Evolutionary conservation across 2,329 filamentous ascomycete genomes (phyloP), one percentile per base, ranked within the genome.

Genomic region (Talaromyces marneffei): DNA sequence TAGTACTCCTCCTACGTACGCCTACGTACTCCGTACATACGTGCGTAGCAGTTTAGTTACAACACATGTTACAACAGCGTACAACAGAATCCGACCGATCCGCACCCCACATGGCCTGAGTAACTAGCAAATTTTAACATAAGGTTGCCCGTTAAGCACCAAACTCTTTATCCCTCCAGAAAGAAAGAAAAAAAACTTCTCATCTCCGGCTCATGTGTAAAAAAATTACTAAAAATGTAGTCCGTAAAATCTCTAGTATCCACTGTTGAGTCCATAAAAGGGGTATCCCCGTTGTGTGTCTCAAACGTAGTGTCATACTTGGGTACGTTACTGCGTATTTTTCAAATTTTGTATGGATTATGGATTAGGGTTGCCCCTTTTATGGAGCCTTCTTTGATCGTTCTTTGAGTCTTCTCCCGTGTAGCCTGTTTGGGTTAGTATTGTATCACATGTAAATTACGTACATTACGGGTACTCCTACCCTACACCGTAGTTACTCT

Each of bases 331-430:
- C n/a, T n/a, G n/a, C n/a, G n/a, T n/a, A n/a, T n/a, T n/a, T n/a
- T n/a, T n/a, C n/a, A n/a, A n/a, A 8, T 27, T 46, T 46, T 46
- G 40, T 44, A 44, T 53, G 29, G 29, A 20, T 44, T 20, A 44
- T 20, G n/a, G 40, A 35, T 35, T 18, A 40, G 35, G 35, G 14
- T 40, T 39, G 25, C 52, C 52, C 52, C 52, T 55, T 55, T 55
- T 55, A 40, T 40, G 52, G 52, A 55, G 52, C 25, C 52, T 55
- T 55, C 52, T 55, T 55, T 55, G 20, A 55, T 55, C 52, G 33
- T 55, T 55, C 52, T 55, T 55, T 55, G 52, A 40, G 52, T 10
- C 52, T 55, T 55, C 52, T 55, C 52, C 52, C 52, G 33, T 40
- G 52, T 55, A 55, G 33, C 52, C 52, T 40, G 16, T 27, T 55